Evolutionary conservation across 495 filamentous ascomycete genomes (phyloP).

Genomic region (Venustampulla echinocandica): DNA sequence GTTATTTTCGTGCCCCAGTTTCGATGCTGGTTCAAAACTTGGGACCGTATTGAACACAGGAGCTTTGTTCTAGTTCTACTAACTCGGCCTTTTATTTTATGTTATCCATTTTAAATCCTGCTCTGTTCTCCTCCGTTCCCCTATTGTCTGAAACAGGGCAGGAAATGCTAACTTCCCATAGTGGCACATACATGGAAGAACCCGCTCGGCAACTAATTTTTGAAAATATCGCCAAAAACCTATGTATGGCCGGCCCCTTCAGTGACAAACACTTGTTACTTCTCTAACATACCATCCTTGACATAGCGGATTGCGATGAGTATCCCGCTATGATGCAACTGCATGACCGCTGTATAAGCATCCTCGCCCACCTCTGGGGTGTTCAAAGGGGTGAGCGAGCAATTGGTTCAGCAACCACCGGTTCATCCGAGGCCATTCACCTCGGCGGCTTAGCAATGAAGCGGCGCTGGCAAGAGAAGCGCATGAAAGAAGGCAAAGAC

Average conservation of each 20-base stretch:
- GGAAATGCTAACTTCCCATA: not conserved
- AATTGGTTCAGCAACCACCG: constrained; percentile 64
- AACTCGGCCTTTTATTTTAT: no score
- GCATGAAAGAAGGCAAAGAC: constrained; percentile 51
- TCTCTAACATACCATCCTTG: no score
- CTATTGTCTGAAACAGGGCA: not conserved
- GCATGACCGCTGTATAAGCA: constrained; percentile 61
- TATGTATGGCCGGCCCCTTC: no score
- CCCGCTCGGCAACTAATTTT: constrained; percentile 55
- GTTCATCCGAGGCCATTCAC: constrained; percentile 66
- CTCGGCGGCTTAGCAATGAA: constrained; percentile 74
- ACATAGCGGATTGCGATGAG: constrained; percentile 71
- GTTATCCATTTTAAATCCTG: no score
- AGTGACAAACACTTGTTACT: no score
- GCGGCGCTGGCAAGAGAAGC: constrained; percentile 63
- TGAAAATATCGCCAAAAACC: constrained; percentile 62
- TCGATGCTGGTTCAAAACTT: no score
- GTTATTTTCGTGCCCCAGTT: no score
- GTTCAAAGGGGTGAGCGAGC: constrained; percentile 57
- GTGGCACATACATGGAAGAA: constrained; percentile 60
- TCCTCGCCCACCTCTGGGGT: constrained; percentile 63
- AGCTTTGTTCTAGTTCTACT: no score
- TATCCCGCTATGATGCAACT: constrained; percentile 70
- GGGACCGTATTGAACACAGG: no score
- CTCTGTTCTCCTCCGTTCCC: no score